Base-by-base conservation (phyloP, 768 basidiomycete genomes). In the Thelephora ganbajun region DNA sequence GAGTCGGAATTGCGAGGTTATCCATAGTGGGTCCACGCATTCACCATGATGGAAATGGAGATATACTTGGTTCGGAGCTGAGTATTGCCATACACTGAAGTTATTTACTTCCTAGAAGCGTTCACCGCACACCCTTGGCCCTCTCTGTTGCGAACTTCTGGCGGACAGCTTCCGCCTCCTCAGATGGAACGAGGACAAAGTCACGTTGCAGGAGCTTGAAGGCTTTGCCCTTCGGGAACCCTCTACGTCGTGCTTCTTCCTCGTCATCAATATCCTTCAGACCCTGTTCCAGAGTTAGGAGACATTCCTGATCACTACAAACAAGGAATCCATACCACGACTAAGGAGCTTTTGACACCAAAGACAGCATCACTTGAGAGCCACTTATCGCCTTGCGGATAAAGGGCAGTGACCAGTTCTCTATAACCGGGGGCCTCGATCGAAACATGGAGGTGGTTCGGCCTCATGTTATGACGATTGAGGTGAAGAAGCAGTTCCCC, bases 401-500 rank as follows among this genome's bases (percentile, higher is more conserved):
- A 92, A 9, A 89, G 59, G 1, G 87, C 77, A 0, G 87, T 90
- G 14, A 70, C 65, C 18, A 92, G 73, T 39, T 74, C 81, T 57
- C 78, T 78, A 60, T 70, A 89, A 26, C 85, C 86, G 3, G 74
- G 72, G 0, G 85, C 83, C 46, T 79, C 63, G 48, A 88, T 67
- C 66, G 77, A 69, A 51, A 90, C 63, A 60, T 92, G 89, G 44
- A 92, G 57, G 60, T 92, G 89, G 41, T 75, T 84, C 11, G 89
- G 89, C 12, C 89, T 72, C 66, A 79, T 79, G 49, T 79, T 76
- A 56, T 91, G 89, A 43, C 89, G 69, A 11, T 71, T 71, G 6
- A 88, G 66, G 0, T 58, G 57, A 1, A 63, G 46, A 18, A 90
- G 59, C 53, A 92, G 54, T 13, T 67, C 64, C 0, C 82, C 84